Evolutionary conservation across 106 monocot species (phyloP), one percentile per base, ranked within the genome.

Genomic region (Posidonia australis): DNA sequence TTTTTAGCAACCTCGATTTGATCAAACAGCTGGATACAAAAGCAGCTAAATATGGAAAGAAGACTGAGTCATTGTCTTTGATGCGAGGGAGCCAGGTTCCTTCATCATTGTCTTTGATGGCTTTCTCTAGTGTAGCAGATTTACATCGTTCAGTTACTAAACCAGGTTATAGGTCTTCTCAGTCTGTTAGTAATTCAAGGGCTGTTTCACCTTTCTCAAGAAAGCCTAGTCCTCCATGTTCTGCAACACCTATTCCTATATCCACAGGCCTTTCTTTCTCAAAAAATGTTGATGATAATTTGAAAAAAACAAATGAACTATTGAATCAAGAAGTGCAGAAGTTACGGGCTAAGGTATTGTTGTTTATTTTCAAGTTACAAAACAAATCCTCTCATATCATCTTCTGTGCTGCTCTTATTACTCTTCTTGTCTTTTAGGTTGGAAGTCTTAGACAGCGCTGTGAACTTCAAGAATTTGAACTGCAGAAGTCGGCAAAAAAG

Each of bases 121-220:
- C 81, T 74, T 83, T 83, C 49, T 62, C 72, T 26, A 68, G 68
- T 53, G 61, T 67, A 31, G 24, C 66, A 62, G 84, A 88, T 43
- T 14, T 71, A 65, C 76, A 78, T 59, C 78, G 53, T 47, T 64
- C 61, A 58, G 36, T 74, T 53, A 64, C 77, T 5, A 84, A 65
- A 74, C 51, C 72, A 59, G 75, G 71, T 18, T 44, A 60, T 47
- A 69, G 60, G 51, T 64, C 89, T 31, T 49, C 75, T 70, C 82
- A 74, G 16, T 82, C 88, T 59, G 64, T 77, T 24, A 79, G 73
- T 43, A 51, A 68, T 73, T 91, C 80, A 41, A 76, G 84, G 76
- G 72, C 86, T 55, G 77, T 82, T 73, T 92, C 92, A 23, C 92
- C 92, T 31, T 93, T 93, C 64, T 93, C 83, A 54, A 78, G 80